Evolutionary conservation across 306 rosid species (phyloP).

Genomic region (Rosa multiflora): DNA sequence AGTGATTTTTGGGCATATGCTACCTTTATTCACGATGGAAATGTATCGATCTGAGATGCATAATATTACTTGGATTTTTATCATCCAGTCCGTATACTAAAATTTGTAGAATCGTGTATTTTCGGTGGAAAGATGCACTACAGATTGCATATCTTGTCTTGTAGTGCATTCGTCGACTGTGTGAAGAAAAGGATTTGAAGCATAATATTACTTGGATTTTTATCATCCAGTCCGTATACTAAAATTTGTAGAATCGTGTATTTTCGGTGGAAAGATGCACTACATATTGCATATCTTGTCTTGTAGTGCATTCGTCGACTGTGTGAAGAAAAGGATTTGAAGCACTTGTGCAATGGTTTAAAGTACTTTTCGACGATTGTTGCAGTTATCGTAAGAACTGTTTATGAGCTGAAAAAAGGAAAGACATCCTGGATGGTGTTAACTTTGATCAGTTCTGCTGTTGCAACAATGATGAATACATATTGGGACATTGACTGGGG

Average conservation of each 20-base stretch:
- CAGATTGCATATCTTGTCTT: conserved; percentile 4
- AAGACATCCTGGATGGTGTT: conserved; percentile 44
- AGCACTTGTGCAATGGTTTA: conserved; percentile 42
- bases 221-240: neutral
- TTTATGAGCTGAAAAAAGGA: conserved; percentile 49
- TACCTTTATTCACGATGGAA: conserved; percentile 12
- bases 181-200: no score
- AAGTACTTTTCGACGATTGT: conserved; percentile 55
- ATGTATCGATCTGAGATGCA: neutral
- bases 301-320: conserved; percentile 46
- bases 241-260: neutral
- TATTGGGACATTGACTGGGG: conserved; percentile 77
- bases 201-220: neutral
- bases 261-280: conserved; percentile 9
- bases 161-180: conserved; percentile 57
- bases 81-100: neutral
- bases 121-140: conserved; percentile 10
- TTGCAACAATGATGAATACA: conserved; percentile 40
- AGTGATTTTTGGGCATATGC: neutral
- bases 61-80: neutral
- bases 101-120: neutral
- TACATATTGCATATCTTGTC: conserved; percentile 7
- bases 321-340: conserved; percentile 30
- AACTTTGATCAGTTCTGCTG: conserved; percentile 57
- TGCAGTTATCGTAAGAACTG: conserved; percentile 53